These are phyloP conservation scores for Helotiales sp. DNA, from an alignment of 2,329 filamentous ascomycete genomes.

Conservation along the genomic window DNA sequence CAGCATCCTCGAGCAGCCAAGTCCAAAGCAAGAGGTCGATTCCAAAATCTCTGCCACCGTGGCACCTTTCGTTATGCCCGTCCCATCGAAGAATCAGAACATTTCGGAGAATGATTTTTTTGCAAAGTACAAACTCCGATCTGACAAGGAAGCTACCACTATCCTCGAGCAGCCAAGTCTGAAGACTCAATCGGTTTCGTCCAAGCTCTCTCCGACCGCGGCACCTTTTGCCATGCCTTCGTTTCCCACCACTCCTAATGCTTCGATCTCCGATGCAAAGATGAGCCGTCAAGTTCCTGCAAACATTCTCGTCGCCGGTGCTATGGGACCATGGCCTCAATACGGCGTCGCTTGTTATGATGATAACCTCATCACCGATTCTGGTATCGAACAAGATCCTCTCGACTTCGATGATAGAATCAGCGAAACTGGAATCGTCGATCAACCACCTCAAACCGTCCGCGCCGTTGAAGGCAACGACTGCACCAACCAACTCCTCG, in stretches of 20 bases:
- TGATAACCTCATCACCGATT: neutral
- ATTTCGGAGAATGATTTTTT: neutral
- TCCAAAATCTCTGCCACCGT: no score
- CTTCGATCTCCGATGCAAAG: neutral
- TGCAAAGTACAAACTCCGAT: neutral
- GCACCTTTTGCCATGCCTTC: neutral
- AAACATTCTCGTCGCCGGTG: neutral
- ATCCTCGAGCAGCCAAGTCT: neutral
- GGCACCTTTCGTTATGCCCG: no score
- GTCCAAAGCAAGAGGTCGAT: no score
- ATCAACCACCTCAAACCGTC: constrained; percentile 3
- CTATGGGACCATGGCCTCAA: neutral
- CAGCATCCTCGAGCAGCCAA: no score
- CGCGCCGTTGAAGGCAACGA: constrained; percentile 25
- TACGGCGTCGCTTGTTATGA: neutral
- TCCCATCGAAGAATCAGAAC: no score
- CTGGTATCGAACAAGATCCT: neutral
- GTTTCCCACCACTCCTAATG: neutral
- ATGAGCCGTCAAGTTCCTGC: neutral
- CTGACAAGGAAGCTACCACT: no score
- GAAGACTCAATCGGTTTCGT: no score
- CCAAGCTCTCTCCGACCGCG: neutral
- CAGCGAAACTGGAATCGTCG: neutral
- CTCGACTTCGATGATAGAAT: neutral
- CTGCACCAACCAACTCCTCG: constrained; percentile 18